These are phyloP conservation scores for Nephelium lappaceum DNA, from an alignment of 345 rosid genomes.

Conservation along the genomic window DNA sequence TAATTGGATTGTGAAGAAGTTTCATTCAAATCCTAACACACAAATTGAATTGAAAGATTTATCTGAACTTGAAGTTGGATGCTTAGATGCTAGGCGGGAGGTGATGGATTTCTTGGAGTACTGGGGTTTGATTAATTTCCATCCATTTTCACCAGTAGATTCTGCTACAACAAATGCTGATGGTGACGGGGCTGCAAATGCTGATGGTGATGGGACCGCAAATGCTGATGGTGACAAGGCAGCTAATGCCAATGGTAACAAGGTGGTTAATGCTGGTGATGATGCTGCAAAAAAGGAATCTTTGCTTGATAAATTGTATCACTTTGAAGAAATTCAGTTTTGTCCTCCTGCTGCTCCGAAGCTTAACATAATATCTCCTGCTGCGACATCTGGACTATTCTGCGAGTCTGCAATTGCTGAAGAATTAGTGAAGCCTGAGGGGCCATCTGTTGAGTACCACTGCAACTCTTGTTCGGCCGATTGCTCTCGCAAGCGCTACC, in stretches of 20 bases:
- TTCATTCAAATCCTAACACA: conserved; percentile 66
- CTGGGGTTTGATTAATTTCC: conserved; percentile 99
- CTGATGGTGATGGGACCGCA: conserved; percentile 14
- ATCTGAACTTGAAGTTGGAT: conserved; percentile 76
- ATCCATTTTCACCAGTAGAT: conserved; percentile 68
- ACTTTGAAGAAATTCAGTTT: conserved; percentile 65
- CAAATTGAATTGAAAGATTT: conserved; percentile 74
- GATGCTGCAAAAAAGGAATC: conserved; percentile 39
- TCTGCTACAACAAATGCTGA: conserved; percentile 38
- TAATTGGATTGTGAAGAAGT: conserved; percentile 79
- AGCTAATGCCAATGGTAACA: conserved; percentile 9
- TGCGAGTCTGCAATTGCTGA: conserved; percentile 76
- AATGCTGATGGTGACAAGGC: conserved; percentile 7
- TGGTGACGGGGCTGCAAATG: conserved; percentile 31
- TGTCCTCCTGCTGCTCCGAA: conserved; percentile 46
- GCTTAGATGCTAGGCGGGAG: conserved; percentile 79
- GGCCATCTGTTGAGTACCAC: conserved; percentile 91
- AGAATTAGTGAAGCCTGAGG: conserved; percentile 76
- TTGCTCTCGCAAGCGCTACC: conserved; percentile 98
- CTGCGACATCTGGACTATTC: conserved; percentile 61
- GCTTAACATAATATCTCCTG: conserved; percentile 53
- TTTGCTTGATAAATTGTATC: conserved; percentile 70
- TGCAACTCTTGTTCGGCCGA: conserved; percentile 99
- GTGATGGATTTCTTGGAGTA: conserved; percentile 94
- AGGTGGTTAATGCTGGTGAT: conserved; percentile 14